Evolutionary conservation across 768 basidiomycete species (phyloP), one percentile per base, ranked within the genome.

Genomic region (Amanita rimosa): DNA sequence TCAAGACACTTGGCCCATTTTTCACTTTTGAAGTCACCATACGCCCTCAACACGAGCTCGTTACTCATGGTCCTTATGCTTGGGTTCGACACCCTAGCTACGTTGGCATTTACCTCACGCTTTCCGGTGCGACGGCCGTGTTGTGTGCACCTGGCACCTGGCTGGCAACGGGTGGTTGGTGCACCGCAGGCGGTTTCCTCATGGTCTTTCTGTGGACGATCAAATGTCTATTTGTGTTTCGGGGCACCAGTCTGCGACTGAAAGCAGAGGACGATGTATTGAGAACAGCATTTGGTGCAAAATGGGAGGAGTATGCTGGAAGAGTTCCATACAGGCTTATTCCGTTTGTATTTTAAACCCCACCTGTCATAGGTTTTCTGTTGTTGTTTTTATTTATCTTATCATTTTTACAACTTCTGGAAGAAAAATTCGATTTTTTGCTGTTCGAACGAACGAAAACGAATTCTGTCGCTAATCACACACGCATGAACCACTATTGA

Each of bases 11-110:
- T 4, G 68, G 68, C 4, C 59, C 59, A 2, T 55, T 70, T n/a
- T 73, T 71, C 57, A 73, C 70, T 0, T 72, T 72, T 49, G 68
- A 72, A 42, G 65, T 72, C 31, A 64, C 66, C 33, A 66, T 71
- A 35, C 66, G 62, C 7, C 62, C 62, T 0, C 59, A 66, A 47
- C 71, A 73, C 53, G 58, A 62, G 47, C 65, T 73, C 37, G 58
- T 73, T 47, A 71, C 66, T 1, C 54, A 60, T n/a, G 70, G 70
- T 0, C 71, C 70, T 1, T 73, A 73, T 43, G 58, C 67, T n/a
- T 64, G 65, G 61, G 66, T 70, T 7, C 65, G 71, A 36, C 71
- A 73, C 53, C 71, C 70, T 35, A 64, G 67, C 54, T 73, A 73
- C 52, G 63, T 66, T 7, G 69, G 67, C n/a, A 61, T 67, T 22